Conservation (phyloP, 2,329 filamentous ascomycete species). For the Cryphonectria naterciae region DNA sequence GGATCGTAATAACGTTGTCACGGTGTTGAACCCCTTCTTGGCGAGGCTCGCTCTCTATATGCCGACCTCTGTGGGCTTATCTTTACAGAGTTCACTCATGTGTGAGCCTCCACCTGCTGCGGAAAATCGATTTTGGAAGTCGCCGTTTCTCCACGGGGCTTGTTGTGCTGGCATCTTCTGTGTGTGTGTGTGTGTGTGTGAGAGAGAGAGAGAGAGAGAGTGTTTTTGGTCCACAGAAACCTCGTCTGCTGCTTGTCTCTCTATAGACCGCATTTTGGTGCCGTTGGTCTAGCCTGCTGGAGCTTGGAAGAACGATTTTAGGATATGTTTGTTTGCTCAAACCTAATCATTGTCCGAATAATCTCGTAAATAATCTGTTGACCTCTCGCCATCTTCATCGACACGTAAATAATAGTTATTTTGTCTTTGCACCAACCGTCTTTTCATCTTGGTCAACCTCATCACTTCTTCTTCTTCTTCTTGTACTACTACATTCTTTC, state of each 20-base stretch:
- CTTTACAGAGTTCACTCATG: not conserved
- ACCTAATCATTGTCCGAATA: not conserved
- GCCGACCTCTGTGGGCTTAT: conserved; percentile 16
- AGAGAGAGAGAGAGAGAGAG: too few species aligned
- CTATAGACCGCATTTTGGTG: not conserved
- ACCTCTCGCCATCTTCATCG: not conserved
- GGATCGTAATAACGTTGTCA: conserved; percentile 17
- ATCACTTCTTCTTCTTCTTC: too few species aligned
- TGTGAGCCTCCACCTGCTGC: not conserved
- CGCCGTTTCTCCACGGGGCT: conserved; percentile 14
- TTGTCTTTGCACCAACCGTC: not conserved
- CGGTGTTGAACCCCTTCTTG: conserved; percentile 2
- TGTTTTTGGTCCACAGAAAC: not conserved
- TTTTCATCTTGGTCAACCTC: too few species aligned
- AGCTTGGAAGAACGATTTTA: not conserved
- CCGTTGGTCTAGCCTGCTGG: not conserved
- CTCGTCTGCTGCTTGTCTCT: not conserved
- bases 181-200: not conserved
- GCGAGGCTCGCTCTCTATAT: conserved; percentile 17
- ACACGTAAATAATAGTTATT: not conserved
- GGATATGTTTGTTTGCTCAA: not conserved
- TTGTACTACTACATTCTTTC: not conserved
- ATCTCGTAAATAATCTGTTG: not conserved
- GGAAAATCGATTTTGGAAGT: conserved; percentile 7
- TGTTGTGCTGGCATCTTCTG: not conserved